A percentile compares a stretch with the other conserved stretches of the same genome.
phyloP scores from a whole-genome alignment of 2,329 filamentous ascomycete species.

The Aspergillus sp. region DNA sequence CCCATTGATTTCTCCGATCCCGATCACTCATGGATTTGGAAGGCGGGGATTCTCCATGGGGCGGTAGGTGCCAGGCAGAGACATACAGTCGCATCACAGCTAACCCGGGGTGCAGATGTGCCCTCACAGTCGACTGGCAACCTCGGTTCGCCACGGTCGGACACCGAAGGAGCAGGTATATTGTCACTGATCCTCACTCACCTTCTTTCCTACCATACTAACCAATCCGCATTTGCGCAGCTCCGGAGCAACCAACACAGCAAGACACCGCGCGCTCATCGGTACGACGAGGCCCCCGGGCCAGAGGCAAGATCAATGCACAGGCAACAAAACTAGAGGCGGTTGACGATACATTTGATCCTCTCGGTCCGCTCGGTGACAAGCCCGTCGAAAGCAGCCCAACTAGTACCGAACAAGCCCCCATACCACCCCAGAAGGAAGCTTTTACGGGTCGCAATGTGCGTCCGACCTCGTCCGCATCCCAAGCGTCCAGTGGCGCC shows the following conservation, averaged over 20 bases:
- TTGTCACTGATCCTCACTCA: background rate
- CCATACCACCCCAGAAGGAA: slow-evolving; percentile 62
- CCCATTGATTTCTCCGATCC: slow-evolving; percentile 1
- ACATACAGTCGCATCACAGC: slow-evolving; percentile 24
- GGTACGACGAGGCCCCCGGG: slow-evolving; percentile 51
- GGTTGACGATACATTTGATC: slow-evolving; percentile 62
- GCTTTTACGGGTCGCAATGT: slow-evolving; percentile 38
- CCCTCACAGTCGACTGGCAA: slow-evolving; percentile 42
- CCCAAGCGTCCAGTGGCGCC: slow-evolving; percentile 50
- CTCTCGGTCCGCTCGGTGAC: slow-evolving; percentile 60
- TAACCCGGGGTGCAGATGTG: slow-evolving; percentile 41
- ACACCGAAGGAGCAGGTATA: slow-evolving; percentile 33
- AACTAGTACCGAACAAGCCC: slow-evolving; percentile 52
- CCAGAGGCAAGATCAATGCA: slow-evolving; percentile 57
- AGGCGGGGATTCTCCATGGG: slow-evolving; percentile 50
- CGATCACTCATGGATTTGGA: slow-evolving; percentile 40
- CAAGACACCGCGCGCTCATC: slow-evolving; percentile 48
- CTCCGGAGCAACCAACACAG: slow-evolving; percentile 32
- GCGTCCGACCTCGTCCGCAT: slow-evolving; percentile 39
- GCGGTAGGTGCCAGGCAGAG: slow-evolving; percentile 41
- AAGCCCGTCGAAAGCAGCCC: slow-evolving; percentile 34
- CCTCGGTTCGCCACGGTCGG: slow-evolving; percentile 26
- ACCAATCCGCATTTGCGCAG: slow-evolving; percentile 18
- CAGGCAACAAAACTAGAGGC: slow-evolving; percentile 64
- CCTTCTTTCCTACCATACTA: background rate